Percentiles rank a stretch among this genome's conserved stretches.
phyloP scores from a whole-genome alignment of 202 grass and related monocot species.

The Bolboschoenoplectus hybrid region DNA sequence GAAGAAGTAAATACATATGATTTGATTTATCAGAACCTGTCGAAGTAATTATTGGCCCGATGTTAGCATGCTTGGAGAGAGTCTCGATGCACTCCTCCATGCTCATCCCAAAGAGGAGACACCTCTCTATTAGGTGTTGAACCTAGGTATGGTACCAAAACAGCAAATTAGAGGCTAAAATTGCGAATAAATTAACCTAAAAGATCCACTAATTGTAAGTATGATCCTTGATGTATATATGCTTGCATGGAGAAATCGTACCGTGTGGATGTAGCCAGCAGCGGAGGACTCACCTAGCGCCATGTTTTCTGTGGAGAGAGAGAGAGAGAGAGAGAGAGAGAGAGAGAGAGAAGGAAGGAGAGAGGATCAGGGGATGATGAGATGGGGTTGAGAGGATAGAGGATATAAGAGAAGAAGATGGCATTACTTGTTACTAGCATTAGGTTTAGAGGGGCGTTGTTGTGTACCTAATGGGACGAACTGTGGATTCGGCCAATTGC shows the following conservation, averaged over 20 bases:
- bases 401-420: background rate
- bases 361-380: conserved; percentile 30
- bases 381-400: background rate
- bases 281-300: conserved; percentile 56
- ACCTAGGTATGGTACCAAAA: conserved; percentile 43
- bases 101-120: conserved; percentile 83
- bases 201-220: background rate
- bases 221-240: background rate
- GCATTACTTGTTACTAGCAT: background rate
- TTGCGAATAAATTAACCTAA: background rate
- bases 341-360: conserved; percentile 13
- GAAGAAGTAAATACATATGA: background rate
- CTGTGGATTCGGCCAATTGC: conserved; percentile 8
- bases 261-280: conserved; percentile 76
- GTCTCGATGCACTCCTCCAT: conserved; percentile 90
- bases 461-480: conserved; percentile 6
- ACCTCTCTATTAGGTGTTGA: conserved; percentile 85
- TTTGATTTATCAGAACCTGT: conserved; percentile 46
- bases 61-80: conserved; percentile 65
- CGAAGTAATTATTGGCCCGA: conserved; percentile 65
- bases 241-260: conserved; percentile 15
- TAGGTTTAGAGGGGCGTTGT: background rate
- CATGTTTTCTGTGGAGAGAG: conserved; percentile 36
- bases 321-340: background rate
- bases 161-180: background rate